Conservation (phyloP, 371 early-diverging fungal species). For the Mucor saturninus region DNA sequence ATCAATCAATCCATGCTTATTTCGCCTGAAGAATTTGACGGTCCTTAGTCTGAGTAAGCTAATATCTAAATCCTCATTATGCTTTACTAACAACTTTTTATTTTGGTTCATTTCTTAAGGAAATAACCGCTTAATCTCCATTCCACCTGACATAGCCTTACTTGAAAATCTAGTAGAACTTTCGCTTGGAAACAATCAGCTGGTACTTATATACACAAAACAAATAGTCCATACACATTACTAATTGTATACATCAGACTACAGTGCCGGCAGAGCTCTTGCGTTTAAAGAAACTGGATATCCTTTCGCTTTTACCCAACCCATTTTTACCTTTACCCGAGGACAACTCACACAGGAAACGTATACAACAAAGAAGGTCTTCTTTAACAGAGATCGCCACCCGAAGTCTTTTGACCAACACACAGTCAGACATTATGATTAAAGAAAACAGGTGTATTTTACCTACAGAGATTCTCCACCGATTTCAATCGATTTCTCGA, state of each 20-base stretch:
- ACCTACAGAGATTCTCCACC: slow-evolving; percentile 21
- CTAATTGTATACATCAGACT: slow-evolving; percentile 21
- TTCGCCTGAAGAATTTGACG: slow-evolving; percentile 54
- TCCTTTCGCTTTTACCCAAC: slow-evolving; percentile 42
- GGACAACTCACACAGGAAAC: slow-evolving; percentile 1
- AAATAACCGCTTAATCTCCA: slow-evolving; percentile 46
- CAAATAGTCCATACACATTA: neutral
- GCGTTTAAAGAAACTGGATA: slow-evolving; percentile 29
- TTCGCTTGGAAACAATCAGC: slow-evolving; percentile 60
- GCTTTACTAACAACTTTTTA: neutral
- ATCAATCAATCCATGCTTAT: slow-evolving; percentile 45
- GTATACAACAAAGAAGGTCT: neutral
- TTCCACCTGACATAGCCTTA: slow-evolving; percentile 64
- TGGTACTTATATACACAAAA: slow-evolving; percentile 35
- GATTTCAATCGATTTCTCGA: slow-evolving; percentile 24
- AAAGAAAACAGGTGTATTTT: slow-evolving; percentile 1
- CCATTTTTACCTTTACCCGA: slow-evolving; percentile 27
- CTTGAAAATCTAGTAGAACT: slow-evolving; percentile 61
- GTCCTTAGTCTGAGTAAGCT: slow-evolving; percentile 60
- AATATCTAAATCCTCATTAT: too few relatives aligned
- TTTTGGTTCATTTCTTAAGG: slow-evolving; percentile 34
- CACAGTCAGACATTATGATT: neutral
- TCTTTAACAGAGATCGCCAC: slow-evolving; percentile 33
- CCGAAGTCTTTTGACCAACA: slow-evolving; percentile 18
- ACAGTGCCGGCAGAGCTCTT: slow-evolving; percentile 44